phyloP scores from a whole-genome alignment of 106 monocot species.

The Chionographis japonica region DNA sequence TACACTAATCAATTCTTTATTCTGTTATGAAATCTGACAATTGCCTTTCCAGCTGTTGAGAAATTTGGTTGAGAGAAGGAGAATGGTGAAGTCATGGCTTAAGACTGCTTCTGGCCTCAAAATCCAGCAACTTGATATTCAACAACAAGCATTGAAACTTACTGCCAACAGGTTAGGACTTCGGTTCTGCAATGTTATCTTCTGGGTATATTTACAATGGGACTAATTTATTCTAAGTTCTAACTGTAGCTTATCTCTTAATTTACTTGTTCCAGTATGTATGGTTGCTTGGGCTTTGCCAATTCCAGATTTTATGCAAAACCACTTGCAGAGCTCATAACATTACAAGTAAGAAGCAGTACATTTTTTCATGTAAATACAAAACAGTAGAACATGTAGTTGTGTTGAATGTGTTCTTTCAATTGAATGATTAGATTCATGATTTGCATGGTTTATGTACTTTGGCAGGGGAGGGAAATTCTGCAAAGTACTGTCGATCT shows the following conservation, averaged over 20 bases:
- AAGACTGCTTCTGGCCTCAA: slow-evolving; percentile 85
- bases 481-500: slow-evolving; percentile 96
- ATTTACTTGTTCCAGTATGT: slow-evolving; percentile 67
- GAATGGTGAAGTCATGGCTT: slow-evolving; percentile 80
- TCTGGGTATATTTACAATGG: neutral
- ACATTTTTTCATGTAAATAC: neutral
- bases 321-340: slow-evolving; percentile 95
- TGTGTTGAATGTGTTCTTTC: neutral
- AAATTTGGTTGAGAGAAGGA: slow-evolving; percentile 84
- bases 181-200: slow-evolving; percentile 2
- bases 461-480: slow-evolving; percentile 83
- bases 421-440: neutral
- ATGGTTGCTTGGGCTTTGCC: slow-evolving; percentile 97
- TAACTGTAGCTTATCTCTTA: slow-evolving; percentile 7
- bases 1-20: too few relatives aligned
- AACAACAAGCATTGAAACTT: slow-evolving; percentile 91
- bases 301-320: slow-evolving; percentile 97
- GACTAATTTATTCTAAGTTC: slow-evolving; percentile 1
- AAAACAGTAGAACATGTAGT: neutral
- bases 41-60: slow-evolving; percentile 57
- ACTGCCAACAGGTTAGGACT: slow-evolving; percentile 87
- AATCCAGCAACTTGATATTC: slow-evolving; percentile 89
- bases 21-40: neutral
- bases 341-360: slow-evolving; percentile 63
- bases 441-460: slow-evolving; percentile 2